A percentile compares a stretch with the other conserved stretches of the same genome.
phyloP scores from a whole-genome alignment of 148 eudicot genomes.

The Chenopodium album region DNA sequence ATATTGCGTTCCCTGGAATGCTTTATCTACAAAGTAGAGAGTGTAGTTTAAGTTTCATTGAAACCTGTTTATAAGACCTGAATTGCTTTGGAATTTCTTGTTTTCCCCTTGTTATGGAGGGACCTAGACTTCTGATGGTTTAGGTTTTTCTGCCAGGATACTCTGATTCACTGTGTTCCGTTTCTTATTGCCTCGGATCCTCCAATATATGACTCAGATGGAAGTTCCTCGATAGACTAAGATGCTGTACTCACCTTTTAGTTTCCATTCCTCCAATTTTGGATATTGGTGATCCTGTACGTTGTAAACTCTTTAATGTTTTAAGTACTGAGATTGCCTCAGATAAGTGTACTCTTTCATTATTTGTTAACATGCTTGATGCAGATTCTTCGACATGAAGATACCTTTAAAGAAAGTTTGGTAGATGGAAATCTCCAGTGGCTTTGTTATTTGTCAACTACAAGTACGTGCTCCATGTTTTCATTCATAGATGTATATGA shows the following conservation, averaged over 20 bases:
- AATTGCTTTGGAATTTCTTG: neutral
- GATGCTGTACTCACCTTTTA: conserved; percentile 59
- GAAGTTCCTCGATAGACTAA: conserved; percentile 54
- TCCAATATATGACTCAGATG: conserved; percentile 40
- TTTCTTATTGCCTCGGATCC: neutral
- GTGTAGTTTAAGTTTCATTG: neutral
- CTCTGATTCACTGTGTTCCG: conserved; percentile 3
- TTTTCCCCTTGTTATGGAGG: neutral
- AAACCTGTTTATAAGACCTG: neutral
- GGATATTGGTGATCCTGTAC: conserved; percentile 80
- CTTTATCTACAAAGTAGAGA: neutral
- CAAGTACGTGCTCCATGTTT: conserved; percentile 45
- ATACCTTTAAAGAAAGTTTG: conserved; percentile 43
- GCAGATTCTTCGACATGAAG: conserved; percentile 69
- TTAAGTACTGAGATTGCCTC: neutral
- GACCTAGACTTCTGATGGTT: too few species aligned
- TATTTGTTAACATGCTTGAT: conserved; percentile 15
- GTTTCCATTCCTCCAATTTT: conserved; percentile 67
- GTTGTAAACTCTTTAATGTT: conserved; percentile 1
- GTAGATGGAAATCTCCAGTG: conserved; percentile 57
- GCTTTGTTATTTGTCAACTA: conserved; percentile 81
- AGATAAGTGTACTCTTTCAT: conserved; percentile 1
- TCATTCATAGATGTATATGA: neutral
- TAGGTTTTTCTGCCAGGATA: neutral
- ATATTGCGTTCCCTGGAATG: neutral